A percentile compares a stretch with the other conserved stretches of the same genome.
phyloP scores from a whole-genome alignment of 2,329 filamentous ascomycete species.

The Domatiomyces catenatus region DNA sequence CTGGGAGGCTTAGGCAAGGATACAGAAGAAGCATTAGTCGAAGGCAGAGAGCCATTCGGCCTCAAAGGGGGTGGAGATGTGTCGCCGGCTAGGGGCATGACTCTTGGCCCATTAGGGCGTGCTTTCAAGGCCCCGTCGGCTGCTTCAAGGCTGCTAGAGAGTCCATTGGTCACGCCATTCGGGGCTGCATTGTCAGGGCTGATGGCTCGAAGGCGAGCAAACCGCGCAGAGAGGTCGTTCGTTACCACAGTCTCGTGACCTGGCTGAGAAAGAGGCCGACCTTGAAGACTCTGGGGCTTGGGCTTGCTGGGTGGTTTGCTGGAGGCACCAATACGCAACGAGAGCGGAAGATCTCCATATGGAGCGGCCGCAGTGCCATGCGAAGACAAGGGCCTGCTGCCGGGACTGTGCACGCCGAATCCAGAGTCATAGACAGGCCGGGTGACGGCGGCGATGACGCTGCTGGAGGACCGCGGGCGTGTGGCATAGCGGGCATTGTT shows the following conservation, averaged over 20 bases:
- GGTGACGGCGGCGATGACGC: not conserved
- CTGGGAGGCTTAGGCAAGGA: constrained; percentile 32
- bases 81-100: constrained; percentile 23
- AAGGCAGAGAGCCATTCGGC: constrained; percentile 29
- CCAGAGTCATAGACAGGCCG: constrained; percentile 8
- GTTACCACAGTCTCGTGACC: not conserved
- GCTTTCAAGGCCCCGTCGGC: constrained; percentile 16
- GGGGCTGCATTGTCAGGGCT: not conserved
- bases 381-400: constrained; percentile 1
- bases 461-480: constrained; percentile 21
- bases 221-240: constrained; percentile 15
- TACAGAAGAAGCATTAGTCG: constrained; percentile 23
- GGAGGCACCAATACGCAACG: constrained; percentile 10
- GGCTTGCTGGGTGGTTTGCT: constrained; percentile 9
- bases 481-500: constrained; percentile 50
- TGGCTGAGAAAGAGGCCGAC: constrained; percentile 7
- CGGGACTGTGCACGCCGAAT: constrained; percentile 8
- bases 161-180: constrained; percentile 4
- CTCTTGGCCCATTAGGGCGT: constrained; percentile 28
- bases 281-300: constrained; percentile 14
- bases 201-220: constrained; percentile 14
- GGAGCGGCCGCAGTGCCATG: not conserved
- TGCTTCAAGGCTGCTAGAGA: constrained; percentile 7
- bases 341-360: constrained; percentile 3
- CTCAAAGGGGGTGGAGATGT: constrained; percentile 4